These are phyloP conservation scores for Rhipidocladum racemiflorum DNA, from an alignment of 176 grass and related monocot species.

Conservation along the genomic window DNA sequence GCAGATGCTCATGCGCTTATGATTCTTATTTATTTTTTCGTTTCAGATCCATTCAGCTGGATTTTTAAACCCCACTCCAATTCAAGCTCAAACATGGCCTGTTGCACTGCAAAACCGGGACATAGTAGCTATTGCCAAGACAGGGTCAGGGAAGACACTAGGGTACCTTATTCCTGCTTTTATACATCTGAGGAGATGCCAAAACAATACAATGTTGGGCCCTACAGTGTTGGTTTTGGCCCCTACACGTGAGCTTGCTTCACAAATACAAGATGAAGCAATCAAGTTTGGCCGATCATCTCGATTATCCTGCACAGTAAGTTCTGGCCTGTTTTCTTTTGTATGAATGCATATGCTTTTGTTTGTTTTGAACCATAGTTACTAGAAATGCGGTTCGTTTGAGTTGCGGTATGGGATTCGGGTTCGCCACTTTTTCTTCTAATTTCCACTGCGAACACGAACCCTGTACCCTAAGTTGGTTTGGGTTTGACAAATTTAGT, in stretches of 20 bases:
- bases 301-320: conserved; percentile 87
- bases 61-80: conserved; percentile 80
- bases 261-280: conserved; percentile 97
- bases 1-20: conserved; percentile 6
- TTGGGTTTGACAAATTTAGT: too few species aligned
- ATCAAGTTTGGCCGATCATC: conserved; percentile 94
- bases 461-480: too few species aligned
- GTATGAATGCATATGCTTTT: background rate
- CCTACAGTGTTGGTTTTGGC: conserved; percentile 90
- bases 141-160: conserved; percentile 93
- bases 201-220: conserved; percentile 74
- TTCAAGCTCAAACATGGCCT: conserved; percentile 98
- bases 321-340: conserved; percentile 34
- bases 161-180: conserved; percentile 99
- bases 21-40: conserved; percentile 23
- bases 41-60: conserved; percentile 79
- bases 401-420: too few species aligned
- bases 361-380: background rate
- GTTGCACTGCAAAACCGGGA: conserved; percentile 85
- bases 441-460: too few species aligned
- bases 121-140: conserved; percentile 97
- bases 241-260: conserved; percentile 87
- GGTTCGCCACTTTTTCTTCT: too few species aligned
- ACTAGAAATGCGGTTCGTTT: too few species aligned
- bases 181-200: conserved; percentile 77